phyloP scores from a whole-genome alignment of 1,284 basidiomycete species.

The Cryptococcus wingfieldii region DNA sequence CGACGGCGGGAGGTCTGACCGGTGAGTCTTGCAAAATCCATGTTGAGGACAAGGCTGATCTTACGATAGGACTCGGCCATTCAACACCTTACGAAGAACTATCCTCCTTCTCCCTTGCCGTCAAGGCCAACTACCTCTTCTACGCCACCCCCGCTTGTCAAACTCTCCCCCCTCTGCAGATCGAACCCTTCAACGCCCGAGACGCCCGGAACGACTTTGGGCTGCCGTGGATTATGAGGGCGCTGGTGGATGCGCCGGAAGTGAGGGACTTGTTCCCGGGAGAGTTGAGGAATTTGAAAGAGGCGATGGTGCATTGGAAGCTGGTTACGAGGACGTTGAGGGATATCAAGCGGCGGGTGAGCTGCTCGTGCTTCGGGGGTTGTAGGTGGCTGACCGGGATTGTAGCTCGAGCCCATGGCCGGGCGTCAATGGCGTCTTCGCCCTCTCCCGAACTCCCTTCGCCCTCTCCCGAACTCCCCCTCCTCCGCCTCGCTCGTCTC shows the following conservation, averaged over 20 bases:
- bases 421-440: conserved; percentile 34
- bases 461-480: conserved; percentile 15
- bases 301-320: conserved; percentile 42
- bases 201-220: conserved; percentile 81
- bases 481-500: conserved; percentile 18
- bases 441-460: too few relatives aligned
- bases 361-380: neutral
- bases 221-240: conserved; percentile 55
- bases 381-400: neutral
- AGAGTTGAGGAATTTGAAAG: conserved; percentile 43
- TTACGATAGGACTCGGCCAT: conserved; percentile 76
- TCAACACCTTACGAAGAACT: conserved; percentile 84
- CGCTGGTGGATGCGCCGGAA: conserved; percentile 43
- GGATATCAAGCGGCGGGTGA: conserved; percentile 47
- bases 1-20: conserved; percentile 75
- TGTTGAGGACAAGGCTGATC: neutral
- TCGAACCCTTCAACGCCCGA: conserved; percentile 73
- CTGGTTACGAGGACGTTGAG: conserved; percentile 44
- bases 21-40: conserved; percentile 30
- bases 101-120: conserved; percentile 73
- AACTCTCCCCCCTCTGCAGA: conserved; percentile 55
- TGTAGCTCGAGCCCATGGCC: conserved; percentile 45
- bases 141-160: conserved; percentile 63
- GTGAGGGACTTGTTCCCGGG: conserved; percentile 44
- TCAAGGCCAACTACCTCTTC: conserved; percentile 93